phyloP scores from a whole-genome alignment of 768 basidiomycete genomes.

The Leucocoprinus leucothites region DNA sequence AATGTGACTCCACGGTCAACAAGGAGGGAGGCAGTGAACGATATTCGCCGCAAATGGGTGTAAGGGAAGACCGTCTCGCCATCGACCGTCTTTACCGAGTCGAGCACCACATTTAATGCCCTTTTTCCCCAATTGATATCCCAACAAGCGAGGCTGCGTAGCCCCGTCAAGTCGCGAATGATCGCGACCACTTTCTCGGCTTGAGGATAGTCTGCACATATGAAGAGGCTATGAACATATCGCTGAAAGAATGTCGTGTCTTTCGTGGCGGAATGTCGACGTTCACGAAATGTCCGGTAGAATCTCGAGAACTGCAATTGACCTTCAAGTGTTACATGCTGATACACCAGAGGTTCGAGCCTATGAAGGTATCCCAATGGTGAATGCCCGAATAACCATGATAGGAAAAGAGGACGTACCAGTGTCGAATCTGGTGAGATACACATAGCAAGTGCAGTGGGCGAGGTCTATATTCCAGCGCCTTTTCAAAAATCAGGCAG shows the following conservation, averaged over 20 bases:
- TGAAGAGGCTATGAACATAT: slow-evolving; percentile 5
- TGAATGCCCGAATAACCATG: background rate
- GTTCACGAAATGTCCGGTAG: slow-evolving; percentile 5
- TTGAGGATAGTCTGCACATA: background rate
- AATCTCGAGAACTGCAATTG: background rate
- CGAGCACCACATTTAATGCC: background rate
- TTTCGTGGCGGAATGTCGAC: background rate
- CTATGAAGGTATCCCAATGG: background rate
- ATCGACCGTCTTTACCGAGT: background rate
- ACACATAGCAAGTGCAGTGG: slow-evolving; percentile 5
- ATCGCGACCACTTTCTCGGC: background rate
- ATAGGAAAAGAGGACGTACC: background rate
- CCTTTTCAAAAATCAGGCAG: slow-evolving; percentile 8
- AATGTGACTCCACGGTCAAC: background rate
- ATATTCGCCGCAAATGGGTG: slow-evolving; percentile 2
- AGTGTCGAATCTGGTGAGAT: background rate
- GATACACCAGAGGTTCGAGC: slow-evolving; percentile 10
- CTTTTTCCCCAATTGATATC: slow-evolving; percentile 1
- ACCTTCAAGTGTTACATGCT: background rate
- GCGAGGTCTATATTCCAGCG: slow-evolving; percentile 2
- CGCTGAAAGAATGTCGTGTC: slow-evolving; percentile 2
- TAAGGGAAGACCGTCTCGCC: slow-evolving; percentile 4
- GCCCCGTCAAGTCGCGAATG: background rate
- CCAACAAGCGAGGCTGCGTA: slow-evolving; percentile 10
- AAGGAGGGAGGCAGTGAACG: slow-evolving; percentile 7